phyloP scores from a whole-genome alignment of 2,329 filamentous ascomycete genomes.

The Passalora sequoiae region DNA sequence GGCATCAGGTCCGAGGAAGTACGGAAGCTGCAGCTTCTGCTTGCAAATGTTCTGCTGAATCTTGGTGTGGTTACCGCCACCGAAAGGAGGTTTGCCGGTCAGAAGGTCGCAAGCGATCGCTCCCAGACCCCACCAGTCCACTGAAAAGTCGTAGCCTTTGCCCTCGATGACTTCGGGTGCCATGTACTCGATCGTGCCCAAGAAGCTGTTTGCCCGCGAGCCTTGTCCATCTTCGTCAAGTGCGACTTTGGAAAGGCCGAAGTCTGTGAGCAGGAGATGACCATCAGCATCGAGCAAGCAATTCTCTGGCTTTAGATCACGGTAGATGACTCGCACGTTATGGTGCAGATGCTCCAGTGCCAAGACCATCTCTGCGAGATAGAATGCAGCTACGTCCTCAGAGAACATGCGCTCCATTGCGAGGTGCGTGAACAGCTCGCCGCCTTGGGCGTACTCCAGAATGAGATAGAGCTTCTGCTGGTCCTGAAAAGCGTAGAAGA shows the following conservation, averaged over 20 bases:
- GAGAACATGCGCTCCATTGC: conserved; percentile 92
- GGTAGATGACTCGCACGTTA: conserved; percentile 88
- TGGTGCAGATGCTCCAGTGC: conserved; percentile 90
- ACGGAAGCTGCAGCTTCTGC: conserved; percentile 82
- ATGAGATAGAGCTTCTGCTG: conserved; percentile 97
- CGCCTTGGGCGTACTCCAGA: conserved; percentile 93
- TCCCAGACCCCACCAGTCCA: conserved; percentile 98
- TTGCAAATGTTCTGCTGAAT: conserved; percentile 94
- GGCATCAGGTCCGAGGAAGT: conserved; percentile 84
- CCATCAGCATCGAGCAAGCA: conserved; percentile 88
- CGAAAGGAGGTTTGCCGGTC: conserved; percentile 87
- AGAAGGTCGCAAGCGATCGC: conserved; percentile 88
- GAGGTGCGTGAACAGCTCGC: conserved; percentile 93
- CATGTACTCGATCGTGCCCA: conserved; percentile 98
- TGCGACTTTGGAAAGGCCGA: conserved; percentile 91
- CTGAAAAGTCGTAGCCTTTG: conserved; percentile 83
- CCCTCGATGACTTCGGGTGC: conserved; percentile 89
- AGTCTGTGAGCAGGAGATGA: conserved; percentile 91
- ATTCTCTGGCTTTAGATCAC: conserved; percentile 96
- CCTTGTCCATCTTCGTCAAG: conserved; percentile 57
- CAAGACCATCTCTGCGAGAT: conserved; percentile 97
- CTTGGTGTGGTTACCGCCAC: conserved; percentile 84
- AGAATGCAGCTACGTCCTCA: conserved; percentile 84
- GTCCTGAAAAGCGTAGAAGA: conserved; percentile 98
- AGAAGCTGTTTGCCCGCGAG: conserved; percentile 72